Percentiles rank a stretch among this genome's conserved stretches.
phyloP scores from a whole-genome alignment of 352 stramenopile species.

The Achlya hypogyna region DNA sequence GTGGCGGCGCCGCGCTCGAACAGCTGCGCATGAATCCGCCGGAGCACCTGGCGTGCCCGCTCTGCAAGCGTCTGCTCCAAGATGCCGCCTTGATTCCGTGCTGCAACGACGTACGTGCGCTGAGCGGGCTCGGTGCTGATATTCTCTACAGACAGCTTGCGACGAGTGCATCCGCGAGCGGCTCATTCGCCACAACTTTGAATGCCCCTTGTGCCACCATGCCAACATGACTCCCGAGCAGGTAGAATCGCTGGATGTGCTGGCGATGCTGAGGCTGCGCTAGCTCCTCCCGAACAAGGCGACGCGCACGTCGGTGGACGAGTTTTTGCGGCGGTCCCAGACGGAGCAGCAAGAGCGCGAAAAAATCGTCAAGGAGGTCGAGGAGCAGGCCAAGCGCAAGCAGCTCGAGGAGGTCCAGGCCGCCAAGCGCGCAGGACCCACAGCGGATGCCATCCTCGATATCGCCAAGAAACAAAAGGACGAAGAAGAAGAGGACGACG shows the following conservation, averaged over 20 bases:
- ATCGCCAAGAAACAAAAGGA: conserved; percentile 72
- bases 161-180: conserved; percentile 72
- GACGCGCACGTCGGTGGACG: conserved; percentile 69
- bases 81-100: conserved; percentile 82
- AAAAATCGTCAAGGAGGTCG: conserved; percentile 73
- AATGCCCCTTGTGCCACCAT: conserved; percentile 65
- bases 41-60: conserved; percentile 80
- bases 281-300: conserved; percentile 74
- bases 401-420: conserved; percentile 62
- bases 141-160: conserved; percentile 49
- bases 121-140: conserved; percentile 11
- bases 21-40: conserved; percentile 85
- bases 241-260: conserved; percentile 18
- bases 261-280: background rate
- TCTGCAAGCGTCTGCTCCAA: conserved; percentile 83
- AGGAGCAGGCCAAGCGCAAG: conserved; percentile 71
- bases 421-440: conserved; percentile 45
- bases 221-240: conserved; percentile 81
- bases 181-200: conserved; percentile 73
- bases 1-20: conserved; percentile 82
- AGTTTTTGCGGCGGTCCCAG: conserved; percentile 65
- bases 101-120: conserved; percentile 71
- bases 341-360: conserved; percentile 79
- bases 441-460: conserved; percentile 70
- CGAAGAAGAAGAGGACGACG: conserved; percentile 59